A percentile compares a stretch with the other conserved stretches of the same genome.
phyloP scores from a whole-genome alignment of 257 asterid species.

The Nicotiana benthamiana region DNA sequence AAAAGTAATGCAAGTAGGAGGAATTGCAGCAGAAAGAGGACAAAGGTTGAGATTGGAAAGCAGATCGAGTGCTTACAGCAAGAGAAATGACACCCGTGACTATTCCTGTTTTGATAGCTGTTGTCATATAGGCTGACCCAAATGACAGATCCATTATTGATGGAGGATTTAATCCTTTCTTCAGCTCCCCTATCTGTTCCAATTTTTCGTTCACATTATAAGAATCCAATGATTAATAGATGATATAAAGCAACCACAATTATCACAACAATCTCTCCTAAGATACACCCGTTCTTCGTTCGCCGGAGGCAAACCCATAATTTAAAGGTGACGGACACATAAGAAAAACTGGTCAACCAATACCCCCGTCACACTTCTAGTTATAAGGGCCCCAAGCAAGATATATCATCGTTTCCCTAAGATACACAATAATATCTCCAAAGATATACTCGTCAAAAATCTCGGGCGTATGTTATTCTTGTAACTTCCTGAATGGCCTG shows the following conservation, averaged over 20 bases:
- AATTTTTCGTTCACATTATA: not conserved
- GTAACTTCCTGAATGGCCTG: no score
- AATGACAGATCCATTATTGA: constrained; percentile 82
- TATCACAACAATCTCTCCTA: no score
- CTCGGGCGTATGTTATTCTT: no score
- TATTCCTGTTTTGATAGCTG: constrained; percentile 79
- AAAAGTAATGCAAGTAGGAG: not conserved
- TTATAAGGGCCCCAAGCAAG: no score
- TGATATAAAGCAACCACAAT: not conserved
- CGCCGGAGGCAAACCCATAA: no score
- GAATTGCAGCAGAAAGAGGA: not conserved
- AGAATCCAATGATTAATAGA: not conserved
- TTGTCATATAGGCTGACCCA: constrained; percentile 55
- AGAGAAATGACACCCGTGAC: constrained; percentile 85
- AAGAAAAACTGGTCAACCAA: no score
- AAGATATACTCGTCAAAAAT: no score
- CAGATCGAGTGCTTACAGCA: constrained; percentile 49
- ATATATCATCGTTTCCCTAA: no score
- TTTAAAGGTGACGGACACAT: no score
- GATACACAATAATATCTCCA: no score
- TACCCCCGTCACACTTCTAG: no score
- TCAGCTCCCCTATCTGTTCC: constrained; percentile 76
- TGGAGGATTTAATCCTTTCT: constrained; percentile 86
- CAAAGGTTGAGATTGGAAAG: not conserved
- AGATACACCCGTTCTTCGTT: no score